A percentile compares a stretch with the other conserved stretches of the same genome.
Conservation (phyloP, 1,139 yeast genomes). For the Nadsonia starkeyi-henricii region DNA sequence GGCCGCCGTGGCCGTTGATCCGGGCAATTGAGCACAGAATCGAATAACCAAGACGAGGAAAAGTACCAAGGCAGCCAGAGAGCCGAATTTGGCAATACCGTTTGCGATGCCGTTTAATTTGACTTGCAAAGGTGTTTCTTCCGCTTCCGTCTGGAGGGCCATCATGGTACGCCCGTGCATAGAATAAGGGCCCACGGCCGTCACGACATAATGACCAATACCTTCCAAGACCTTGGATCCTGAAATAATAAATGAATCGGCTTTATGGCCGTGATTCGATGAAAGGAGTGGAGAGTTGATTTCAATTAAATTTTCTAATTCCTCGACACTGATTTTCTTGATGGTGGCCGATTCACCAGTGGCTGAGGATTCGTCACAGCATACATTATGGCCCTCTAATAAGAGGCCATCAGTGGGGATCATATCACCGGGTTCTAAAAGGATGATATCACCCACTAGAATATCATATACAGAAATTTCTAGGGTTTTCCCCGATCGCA, state of each 20-base stretch:
- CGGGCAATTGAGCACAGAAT: constrained; percentile 53
- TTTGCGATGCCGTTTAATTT: constrained; percentile 75
- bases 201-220: constrained; percentile 69
- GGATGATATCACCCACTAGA: constrained; percentile 72
- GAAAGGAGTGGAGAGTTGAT: background rate
- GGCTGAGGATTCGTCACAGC: constrained; percentile 82
- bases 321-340: constrained; percentile 35
- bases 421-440: constrained; percentile 86
- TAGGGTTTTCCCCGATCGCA: constrained; percentile 56
- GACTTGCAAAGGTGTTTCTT: constrained; percentile 78
- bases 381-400: constrained; percentile 56
- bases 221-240: constrained; percentile 87
- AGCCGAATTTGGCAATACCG: constrained; percentile 87
- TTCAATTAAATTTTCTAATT: background rate
- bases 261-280: background rate
- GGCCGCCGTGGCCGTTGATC: constrained; percentile 38
- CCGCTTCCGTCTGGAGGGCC: constrained; percentile 54
- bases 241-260: constrained; percentile 73
- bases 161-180: constrained; percentile 86
- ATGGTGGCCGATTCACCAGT: constrained; percentile 90
- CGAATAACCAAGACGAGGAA: constrained; percentile 69
- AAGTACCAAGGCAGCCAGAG: constrained; percentile 64
- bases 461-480: constrained; percentile 63
- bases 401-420: constrained; percentile 80
- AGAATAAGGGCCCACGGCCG: constrained; percentile 83